Evolutionary conservation across 2,329 filamentous ascomycete species (phyloP).

Genomic region (Paradendryphiella salina): DNA sequence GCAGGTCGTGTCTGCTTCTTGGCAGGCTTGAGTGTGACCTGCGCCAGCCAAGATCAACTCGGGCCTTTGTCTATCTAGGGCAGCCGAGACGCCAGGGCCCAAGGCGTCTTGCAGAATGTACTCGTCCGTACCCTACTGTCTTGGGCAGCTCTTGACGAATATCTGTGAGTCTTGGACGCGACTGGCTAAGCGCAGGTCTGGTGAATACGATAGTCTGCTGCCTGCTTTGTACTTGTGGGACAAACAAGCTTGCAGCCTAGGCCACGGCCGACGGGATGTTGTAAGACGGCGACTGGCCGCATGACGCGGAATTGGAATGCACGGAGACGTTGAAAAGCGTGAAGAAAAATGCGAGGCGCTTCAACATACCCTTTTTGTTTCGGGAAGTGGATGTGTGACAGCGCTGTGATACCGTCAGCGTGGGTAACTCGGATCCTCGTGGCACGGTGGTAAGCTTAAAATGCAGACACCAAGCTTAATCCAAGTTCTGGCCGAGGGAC

Average conservation of each 20-base stretch:
- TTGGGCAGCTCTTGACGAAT: slow-evolving; percentile 25
- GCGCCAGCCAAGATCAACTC: slow-evolving; percentile 35
- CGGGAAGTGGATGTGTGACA: slow-evolving; percentile 11
- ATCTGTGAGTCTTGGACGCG: slow-evolving; percentile 3
- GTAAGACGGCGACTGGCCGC: not conserved
- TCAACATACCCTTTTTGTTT: slow-evolving; percentile 6
- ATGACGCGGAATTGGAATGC: slow-evolving; percentile 4
- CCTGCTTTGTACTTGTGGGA: slow-evolving; percentile 1
- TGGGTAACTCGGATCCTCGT: slow-evolving; percentile 34
- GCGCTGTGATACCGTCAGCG: slow-evolving; percentile 29
- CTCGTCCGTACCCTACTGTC: slow-evolving; percentile 20
- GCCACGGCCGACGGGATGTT: not conserved
- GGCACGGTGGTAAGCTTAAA: slow-evolving; percentile 44
- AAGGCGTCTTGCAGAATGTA: slow-evolving; percentile 22
- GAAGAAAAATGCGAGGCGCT: not conserved
- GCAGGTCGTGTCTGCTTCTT: slow-evolving; percentile 39
- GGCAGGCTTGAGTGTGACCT: slow-evolving; percentile 41
- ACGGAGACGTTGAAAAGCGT: not conserved
- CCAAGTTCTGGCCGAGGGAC: slow-evolving; percentile 25
- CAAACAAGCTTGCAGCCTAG: not conserved
- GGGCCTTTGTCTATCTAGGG: slow-evolving; percentile 40
- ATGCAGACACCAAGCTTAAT: slow-evolving; percentile 38
- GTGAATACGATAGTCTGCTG: slow-evolving; percentile 4
- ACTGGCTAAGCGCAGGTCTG: slow-evolving; percentile 11
- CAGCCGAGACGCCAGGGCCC: slow-evolving; percentile 35